These are phyloP conservation scores for Serpula lacrymans DNA, from an alignment of 768 basidiomycete species.

Conservation along the genomic window DNA sequence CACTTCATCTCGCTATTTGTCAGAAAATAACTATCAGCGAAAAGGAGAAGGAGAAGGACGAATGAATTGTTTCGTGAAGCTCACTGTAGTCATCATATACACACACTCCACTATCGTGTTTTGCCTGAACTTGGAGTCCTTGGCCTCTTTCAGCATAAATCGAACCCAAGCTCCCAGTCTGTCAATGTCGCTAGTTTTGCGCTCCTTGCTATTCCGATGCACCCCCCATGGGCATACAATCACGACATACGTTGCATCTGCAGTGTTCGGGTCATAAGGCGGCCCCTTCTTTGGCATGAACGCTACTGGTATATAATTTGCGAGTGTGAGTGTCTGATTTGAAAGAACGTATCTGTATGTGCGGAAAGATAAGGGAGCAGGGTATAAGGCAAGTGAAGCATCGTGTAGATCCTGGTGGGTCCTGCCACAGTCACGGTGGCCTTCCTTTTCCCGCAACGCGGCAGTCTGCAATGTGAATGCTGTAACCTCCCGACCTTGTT, in stretches of 20 bases:
- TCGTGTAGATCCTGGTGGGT: no score
- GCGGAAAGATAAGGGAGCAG: no score
- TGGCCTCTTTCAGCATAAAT: slow-evolving; percentile 17
- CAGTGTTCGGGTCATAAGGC: slow-evolving; percentile 20
- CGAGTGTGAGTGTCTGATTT: no score
- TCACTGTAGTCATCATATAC: slow-evolving; percentile 27
- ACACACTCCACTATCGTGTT: slow-evolving; percentile 18
- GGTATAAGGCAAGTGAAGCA: no score
- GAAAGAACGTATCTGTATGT: no score
- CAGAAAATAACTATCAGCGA: background rate
- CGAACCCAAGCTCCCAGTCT: slow-evolving; percentile 22
- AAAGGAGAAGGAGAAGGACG: background rate
- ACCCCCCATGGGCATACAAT: slow-evolving; percentile 23
- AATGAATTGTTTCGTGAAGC: slow-evolving; percentile 8
- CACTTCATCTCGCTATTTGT: slow-evolving; percentile 22
- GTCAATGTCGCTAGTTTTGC: slow-evolving; percentile 15
- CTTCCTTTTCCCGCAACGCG: no score
- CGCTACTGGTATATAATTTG: no score
- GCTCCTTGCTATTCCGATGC: slow-evolving; percentile 3
- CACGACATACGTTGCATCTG: slow-evolving; percentile 20
- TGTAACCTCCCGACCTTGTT: no score
- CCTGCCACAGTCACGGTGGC: no score
- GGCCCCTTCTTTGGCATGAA: slow-evolving; percentile 18
- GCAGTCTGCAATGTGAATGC: no score
- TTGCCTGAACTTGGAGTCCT: slow-evolving; percentile 4